Evolutionary conservation across 1,284 basidiomycete genomes (phyloP).

Genomic region (Schizophyllum amplum): DNA sequence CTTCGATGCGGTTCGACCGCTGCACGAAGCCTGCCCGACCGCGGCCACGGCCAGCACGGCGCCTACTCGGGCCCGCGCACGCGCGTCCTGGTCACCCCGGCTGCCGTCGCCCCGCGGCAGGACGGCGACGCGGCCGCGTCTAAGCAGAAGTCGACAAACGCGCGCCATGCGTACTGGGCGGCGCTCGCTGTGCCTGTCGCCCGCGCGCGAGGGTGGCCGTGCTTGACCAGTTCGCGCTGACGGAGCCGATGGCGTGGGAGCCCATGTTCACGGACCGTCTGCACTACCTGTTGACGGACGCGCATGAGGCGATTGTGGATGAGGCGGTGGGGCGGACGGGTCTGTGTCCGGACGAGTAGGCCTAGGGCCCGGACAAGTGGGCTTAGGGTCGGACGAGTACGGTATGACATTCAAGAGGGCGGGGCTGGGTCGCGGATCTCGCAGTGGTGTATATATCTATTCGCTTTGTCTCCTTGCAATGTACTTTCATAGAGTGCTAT

Average conservation of each 20-base stretch:
- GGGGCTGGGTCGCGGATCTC: background rate
- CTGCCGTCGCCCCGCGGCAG: background rate
- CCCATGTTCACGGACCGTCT: background rate
- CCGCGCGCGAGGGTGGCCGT: background rate
- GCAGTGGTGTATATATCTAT: background rate
- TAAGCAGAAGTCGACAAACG: background rate
- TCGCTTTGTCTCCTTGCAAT: background rate
- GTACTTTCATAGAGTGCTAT: background rate
- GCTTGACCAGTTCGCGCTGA: background rate
- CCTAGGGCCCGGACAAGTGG: background rate
- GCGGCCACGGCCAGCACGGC: background rate
- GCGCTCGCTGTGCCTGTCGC: background rate
- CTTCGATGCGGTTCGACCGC: background rate
- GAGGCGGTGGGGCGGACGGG: background rate
- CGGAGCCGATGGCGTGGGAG: background rate
- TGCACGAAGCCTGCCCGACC: background rate
- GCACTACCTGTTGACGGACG: background rate
- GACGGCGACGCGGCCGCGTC: background rate
- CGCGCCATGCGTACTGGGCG: background rate
- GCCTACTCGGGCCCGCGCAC: background rate
- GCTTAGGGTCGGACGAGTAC: background rate
- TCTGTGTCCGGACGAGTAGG: background rate
- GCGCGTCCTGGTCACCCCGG: background rate
- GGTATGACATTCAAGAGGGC: background rate
- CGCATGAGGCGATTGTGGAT: background rate